Conservation (phyloP, 345 rosid species). For the Brassica cretica region DNA sequence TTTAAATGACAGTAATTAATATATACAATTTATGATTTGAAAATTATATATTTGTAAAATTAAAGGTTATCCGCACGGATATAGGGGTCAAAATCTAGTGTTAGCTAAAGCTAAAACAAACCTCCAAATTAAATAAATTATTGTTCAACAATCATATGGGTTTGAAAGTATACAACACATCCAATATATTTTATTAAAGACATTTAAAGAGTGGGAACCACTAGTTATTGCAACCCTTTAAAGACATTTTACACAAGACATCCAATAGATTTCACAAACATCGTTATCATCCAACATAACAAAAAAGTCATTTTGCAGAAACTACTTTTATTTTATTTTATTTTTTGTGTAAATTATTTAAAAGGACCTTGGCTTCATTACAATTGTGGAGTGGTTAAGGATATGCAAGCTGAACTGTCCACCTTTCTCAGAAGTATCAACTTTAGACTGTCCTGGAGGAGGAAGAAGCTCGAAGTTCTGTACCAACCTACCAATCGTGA, state of each 20-base stretch:
- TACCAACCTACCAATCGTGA: neutral
- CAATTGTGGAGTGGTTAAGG: conserved; percentile 86
- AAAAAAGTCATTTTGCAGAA: conserved; percentile 24
- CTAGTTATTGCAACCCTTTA: conserved; percentile 25
- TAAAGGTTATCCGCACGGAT: too few species aligned
- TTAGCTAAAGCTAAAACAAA: too few species aligned
- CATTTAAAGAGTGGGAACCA: neutral
- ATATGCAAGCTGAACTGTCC: neutral
- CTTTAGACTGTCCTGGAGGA: conserved; percentile 2
- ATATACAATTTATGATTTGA: too few species aligned
- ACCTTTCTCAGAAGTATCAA: conserved; percentile 2
- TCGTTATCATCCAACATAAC: neutral
- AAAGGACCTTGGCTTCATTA: conserved; percentile 76
- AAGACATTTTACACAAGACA: conserved; percentile 30
- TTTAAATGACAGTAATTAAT: too few species aligned
- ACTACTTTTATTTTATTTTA: neutral
- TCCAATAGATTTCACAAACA: conserved; percentile 27
- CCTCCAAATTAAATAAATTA: neutral
- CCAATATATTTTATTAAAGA: too few species aligned
- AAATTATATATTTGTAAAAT: too few species aligned
- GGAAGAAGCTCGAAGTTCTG: neutral
- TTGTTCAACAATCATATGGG: neutral
- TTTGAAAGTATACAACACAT: neutral
- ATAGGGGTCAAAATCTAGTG: too few species aligned
- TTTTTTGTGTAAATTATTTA: neutral